Evolutionary conservation across 176 grass and related monocot species (phyloP), one percentile per base, ranked within the genome.

Genomic region (Dendrocalamus sinicus): DNA sequence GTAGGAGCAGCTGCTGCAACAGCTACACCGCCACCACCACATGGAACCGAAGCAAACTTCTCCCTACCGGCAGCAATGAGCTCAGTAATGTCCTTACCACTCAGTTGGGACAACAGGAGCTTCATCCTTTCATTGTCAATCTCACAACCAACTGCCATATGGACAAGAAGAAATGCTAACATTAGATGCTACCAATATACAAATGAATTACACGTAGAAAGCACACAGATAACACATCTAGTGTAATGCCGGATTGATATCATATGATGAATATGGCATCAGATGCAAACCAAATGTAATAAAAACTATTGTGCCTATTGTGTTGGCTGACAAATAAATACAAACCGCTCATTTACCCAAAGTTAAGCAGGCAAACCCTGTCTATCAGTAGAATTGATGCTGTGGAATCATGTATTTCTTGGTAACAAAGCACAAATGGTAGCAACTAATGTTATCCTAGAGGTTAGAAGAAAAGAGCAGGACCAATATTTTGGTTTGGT

Each of bases 81-180:
- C 69, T 84, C 70, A 75, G 17, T 84, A 57, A 75, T 66, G 17
- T 84, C 81, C 57, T 84, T 84, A 40, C 70, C 70, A 62, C 26
- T 44, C 39, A 84, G 48, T 46, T 93, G 47, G 32, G 70, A 71
- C 39, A 92, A 52, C 70, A 92, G 66, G 55, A 84, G 50, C 6
- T 92, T 76, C 47, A 92, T 51, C 88, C 32, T 89, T 32, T 46
- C 87, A 58, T 39, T 75, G 64, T 92, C 91, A 5, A 89, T 78
- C 51, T 92, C 91, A 77, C 75, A 79, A 17, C 91, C 91, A 79
- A 92, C 91, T 92, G 74, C 5, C 9, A 70, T 1, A 48, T 5
- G 52, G 0, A 43, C 0, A 44, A 8, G 23, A 19, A 60, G 22
- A 4, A 19, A n/a, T 13, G n/a, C 43, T 8, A 22, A 2, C 5